These are phyloP conservation scores for Pythium monospermum DNA, from an alignment of 352 stramenopile genomes.

Conservation along the genomic window DNA sequence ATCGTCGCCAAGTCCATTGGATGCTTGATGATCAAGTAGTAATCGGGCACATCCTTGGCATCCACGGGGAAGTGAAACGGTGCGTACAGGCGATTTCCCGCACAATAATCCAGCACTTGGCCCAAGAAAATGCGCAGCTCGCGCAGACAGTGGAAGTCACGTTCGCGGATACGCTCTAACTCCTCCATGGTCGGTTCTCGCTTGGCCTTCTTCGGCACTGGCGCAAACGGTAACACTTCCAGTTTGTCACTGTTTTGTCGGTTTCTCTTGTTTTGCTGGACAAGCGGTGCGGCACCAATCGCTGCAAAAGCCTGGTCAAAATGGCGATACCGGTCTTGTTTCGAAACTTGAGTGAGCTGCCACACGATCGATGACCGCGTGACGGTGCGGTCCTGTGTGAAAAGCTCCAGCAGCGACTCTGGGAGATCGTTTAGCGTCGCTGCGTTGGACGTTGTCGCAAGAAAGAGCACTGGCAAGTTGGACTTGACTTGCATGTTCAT, in stretches of 20 bases:
- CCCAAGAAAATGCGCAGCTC: constrained; percentile 87
- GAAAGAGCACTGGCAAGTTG: constrained; percentile 70
- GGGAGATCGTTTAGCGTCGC: constrained; percentile 32
- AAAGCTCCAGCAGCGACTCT: constrained; percentile 49
- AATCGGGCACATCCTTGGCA: constrained; percentile 73
- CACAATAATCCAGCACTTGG: constrained; percentile 81
- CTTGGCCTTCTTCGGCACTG: constrained; percentile 29
- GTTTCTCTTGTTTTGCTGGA: constrained; percentile 15
- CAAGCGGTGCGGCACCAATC: constrained; percentile 44
- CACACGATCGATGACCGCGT: constrained; percentile 40
- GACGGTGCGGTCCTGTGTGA: constrained; percentile 38
- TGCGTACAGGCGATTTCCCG: constrained; percentile 54
- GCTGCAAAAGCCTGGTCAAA: constrained; percentile 61
- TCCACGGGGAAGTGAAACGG: constrained; percentile 78
- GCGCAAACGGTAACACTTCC: constrained; percentile 56
- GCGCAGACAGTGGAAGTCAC: constrained; percentile 78
- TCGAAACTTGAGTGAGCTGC: constrained; percentile 30
- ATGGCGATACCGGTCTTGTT: constrained; percentile 31
- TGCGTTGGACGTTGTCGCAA: constrained; percentile 59
- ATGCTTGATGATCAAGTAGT: constrained; percentile 83
- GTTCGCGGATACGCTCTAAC: constrained; percentile 44
- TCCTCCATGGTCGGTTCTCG: constrained; percentile 33
- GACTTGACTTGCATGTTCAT: constrained; percentile 60
- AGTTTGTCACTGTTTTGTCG: constrained; percentile 24
- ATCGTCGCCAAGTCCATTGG: constrained; percentile 89